Base-by-base conservation (phyloP, 768 basidiomycete genomes). In the Hydnum rufescens region DNA sequence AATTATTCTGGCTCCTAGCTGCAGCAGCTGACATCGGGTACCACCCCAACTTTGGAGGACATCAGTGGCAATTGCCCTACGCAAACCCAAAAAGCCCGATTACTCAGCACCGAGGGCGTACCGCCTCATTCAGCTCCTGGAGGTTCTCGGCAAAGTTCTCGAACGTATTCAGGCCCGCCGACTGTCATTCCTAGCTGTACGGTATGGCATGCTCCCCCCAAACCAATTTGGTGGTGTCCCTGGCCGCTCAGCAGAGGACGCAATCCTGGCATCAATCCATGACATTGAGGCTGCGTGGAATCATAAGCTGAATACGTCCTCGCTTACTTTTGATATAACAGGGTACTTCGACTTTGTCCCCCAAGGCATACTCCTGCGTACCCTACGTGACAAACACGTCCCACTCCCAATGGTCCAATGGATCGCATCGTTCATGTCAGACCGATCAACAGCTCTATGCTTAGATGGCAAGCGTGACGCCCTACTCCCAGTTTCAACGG, bases 121-220 rank as follows among this genome's bases (percentile, higher is more conserved):
- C 42, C 51, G 64, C 0, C 71, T 69, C 0, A 69, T 73, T 2
- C 64, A 63, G 0, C 64, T 71, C 0, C 58, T 69, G 2, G 55
- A 66, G 39, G 64, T 63, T 0, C 50, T 62, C 0, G 61, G 54
- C 0, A 71, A 70, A 39, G 19, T 66, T 0, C 63, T 65, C 19
- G 34, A 39, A 39, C 34, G 34, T 39, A 39, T 39, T 19, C 34
- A 39, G 34, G 34, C 34, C 19, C 34, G 34, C 34, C 34, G 34
- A 8, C 8, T 39, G 8, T 39, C 34, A 39, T 39, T 8, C 19
- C 34, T 8, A 8, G 8, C 19, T 19, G 8, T 39, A 8, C 8
- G 19, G 34, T 8, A 49, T 62, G 0, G 61, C 58, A 26, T 56
- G 0, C 34, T 31, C 0, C 49, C 53, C 31, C 6, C 13, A 5